Percentiles rank a stretch among this genome's conserved stretches.
Evolutionary conservation across 2,329 filamentous ascomycete species (phyloP).

Genomic region (Neopestalotiopsis sp.): DNA sequence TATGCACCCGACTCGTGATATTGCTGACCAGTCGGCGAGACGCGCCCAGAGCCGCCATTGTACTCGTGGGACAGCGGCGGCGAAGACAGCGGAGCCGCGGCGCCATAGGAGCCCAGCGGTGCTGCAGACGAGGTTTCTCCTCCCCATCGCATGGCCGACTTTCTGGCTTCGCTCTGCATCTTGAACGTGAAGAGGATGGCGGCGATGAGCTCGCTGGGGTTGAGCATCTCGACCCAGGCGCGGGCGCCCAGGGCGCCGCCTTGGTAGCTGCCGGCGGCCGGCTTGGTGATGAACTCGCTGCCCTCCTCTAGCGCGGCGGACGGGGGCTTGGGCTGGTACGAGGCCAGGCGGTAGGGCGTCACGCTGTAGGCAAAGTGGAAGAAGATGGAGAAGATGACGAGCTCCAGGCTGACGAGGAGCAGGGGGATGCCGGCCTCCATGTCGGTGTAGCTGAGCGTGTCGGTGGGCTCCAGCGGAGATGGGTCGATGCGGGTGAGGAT

Average conservation of each 20-base stretch:
- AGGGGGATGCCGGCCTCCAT: constrained; percentile 29
- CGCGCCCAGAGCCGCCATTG: background rate
- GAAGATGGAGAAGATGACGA: constrained; percentile 30
- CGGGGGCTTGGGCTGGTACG: constrained; percentile 11
- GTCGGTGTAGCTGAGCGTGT: constrained; percentile 25
- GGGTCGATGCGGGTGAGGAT: constrained; percentile 25
- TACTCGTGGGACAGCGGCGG: background rate
- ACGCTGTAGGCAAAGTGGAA: constrained; percentile 32
- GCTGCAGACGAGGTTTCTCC: background rate
- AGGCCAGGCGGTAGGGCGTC: constrained; percentile 24
- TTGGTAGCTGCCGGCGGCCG: constrained; percentile 7
- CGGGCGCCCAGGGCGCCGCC: constrained; percentile 19
- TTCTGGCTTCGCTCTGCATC: constrained; percentile 11
- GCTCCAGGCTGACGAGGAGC: constrained; percentile 25
- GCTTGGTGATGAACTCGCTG: background rate
- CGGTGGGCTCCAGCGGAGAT: constrained; percentile 22
- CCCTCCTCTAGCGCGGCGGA: background rate
- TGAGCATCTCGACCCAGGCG: constrained; percentile 16
- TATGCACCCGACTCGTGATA: background rate
- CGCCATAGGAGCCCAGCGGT: background rate
- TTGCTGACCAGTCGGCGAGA: background rate
- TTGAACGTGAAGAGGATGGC: constrained; percentile 16
- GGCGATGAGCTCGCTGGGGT: constrained; percentile 19
- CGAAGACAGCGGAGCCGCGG: background rate
- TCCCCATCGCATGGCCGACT: background rate